Evolutionary conservation across 2,329 filamentous ascomycete genomes (phyloP), one percentile per base, ranked within the genome.

Genomic region (Teratosphaeria viscida): DNA sequence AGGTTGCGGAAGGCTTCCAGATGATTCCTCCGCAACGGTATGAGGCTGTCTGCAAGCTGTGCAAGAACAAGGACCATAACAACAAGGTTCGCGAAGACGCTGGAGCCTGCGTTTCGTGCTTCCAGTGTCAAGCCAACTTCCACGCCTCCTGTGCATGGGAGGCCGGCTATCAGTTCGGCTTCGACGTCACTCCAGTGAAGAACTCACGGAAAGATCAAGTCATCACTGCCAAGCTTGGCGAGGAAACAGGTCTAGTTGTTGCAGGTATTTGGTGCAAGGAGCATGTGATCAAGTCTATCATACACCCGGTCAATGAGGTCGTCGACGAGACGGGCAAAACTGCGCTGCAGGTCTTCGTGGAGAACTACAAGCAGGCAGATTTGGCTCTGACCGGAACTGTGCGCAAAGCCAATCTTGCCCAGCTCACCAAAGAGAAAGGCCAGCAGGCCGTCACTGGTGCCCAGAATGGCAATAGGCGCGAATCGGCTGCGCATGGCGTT

Each of bases 331-430:
- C 79, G n/a, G 85, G 85, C n/a, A 75, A 85, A 57, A 95, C 86
- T 66, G 90, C 89, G 10, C 77, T 99, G 56, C 91, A 96, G 72
- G 80, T 95, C 29, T 99, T 89, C 71, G 89, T 88, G 53, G 87
- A 87, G 65, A 91, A 87, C 60, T 96, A 90, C 78, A 99, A 99
- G 74, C 92, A 97, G 75, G 92, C 94, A 8, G 94, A 99, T 71
- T 82, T 92, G 49, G 85, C 89, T 2, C 77, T 96, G 66, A 96
- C 92, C 2, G 94, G 94, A 32, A 96, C 92, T 19, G 90, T 94
- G 26, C 87, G 94, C 58, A 96, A 96, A 74, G 92, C 94, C 26
- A 94, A 90, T 61, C 81, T 94, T 52, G 70, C 82, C 87, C 69
- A 84, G 83, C 59, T 81, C 32, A 82, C 82, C 12, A 89, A 86